These are phyloP conservation scores for Leccinum subtestaceum DNA, from an alignment of 768 basidiomycete genomes.

Conservation along the genomic window DNA sequence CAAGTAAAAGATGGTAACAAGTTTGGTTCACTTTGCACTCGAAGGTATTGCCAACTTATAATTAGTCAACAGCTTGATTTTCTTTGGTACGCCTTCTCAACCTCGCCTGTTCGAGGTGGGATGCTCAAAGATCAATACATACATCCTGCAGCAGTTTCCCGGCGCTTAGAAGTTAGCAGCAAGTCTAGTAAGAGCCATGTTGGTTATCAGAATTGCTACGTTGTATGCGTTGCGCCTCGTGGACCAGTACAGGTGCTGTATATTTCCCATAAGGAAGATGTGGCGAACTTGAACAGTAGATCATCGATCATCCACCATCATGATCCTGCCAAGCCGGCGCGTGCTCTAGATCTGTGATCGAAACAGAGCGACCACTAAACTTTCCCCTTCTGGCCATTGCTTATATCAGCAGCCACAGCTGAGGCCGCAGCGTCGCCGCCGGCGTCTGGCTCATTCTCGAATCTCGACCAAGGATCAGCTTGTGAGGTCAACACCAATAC, in stretches of 20 bases:
- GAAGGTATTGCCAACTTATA: not conserved
- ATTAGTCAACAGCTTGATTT: not conserved
- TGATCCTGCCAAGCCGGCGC: too few species aligned
- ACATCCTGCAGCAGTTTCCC: not conserved
- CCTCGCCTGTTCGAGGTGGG: not conserved
- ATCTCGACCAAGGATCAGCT: constrained; percentile 83
- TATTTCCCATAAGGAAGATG: too few species aligned
- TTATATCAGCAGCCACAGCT: constrained; percentile 16
- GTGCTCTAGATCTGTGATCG: not conserved
- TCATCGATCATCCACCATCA: too few species aligned
- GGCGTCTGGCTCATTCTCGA: constrained; percentile 35
- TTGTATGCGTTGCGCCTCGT: not conserved
- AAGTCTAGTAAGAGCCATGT: too few species aligned
- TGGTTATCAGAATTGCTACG: not conserved
- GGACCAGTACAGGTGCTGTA: not conserved
- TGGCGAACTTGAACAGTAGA: too few species aligned
- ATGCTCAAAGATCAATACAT: not conserved
- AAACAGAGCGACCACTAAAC: not conserved
- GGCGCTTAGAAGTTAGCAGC: not conserved
- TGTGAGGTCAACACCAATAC: constrained; percentile 65
- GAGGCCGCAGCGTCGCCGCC: too few species aligned
- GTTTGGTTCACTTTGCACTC: too few species aligned
- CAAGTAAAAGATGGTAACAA: not conserved
- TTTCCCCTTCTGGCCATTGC: constrained; percentile 1
- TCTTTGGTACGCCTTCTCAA: not conserved